phyloP scores from a whole-genome alignment of 108 stramenopile species.

The Asterionellopsis glacialis region DNA sequence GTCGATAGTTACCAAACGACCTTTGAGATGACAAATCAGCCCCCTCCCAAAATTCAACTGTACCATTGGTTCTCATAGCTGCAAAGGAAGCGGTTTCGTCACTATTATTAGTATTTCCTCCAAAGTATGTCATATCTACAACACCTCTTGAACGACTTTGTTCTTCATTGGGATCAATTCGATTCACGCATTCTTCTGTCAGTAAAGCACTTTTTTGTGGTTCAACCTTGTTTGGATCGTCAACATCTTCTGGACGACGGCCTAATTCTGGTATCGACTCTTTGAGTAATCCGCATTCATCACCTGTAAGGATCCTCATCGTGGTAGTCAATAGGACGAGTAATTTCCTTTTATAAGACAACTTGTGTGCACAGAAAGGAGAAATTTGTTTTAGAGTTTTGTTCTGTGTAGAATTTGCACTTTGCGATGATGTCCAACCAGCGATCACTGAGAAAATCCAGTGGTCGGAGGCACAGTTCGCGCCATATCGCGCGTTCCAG shows the following conservation, averaged over 20 bases:
- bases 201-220: constrained; percentile 17
- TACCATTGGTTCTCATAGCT: constrained; percentile 57
- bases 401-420: too few species aligned
- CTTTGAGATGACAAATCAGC: not conserved
- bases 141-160: constrained; percentile 50
- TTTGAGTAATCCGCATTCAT: constrained; percentile 82
- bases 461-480: too few species aligned
- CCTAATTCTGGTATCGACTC: constrained; percentile 65
- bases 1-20: constrained; percentile 5
- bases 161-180: constrained; percentile 33
- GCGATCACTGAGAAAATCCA: too few species aligned
- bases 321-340: too few species aligned
- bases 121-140: constrained; percentile 44
- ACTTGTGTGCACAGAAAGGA: too few species aligned
- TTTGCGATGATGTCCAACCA: too few species aligned
- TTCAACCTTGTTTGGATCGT: constrained; percentile 1
- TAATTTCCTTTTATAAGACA: too few species aligned
- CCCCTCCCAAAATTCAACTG: constrained; percentile 56
- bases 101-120: constrained; percentile 11
- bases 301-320: constrained; percentile 84
- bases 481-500: too few species aligned
- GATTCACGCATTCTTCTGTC: constrained; percentile 15
- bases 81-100: constrained; percentile 34
- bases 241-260: constrained; percentile 22
- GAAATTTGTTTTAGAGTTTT: too few species aligned